These are phyloP conservation scores for Cercospora beticola DNA, from an alignment of 2,329 filamentous ascomycete species.

Conservation along the genomic window DNA sequence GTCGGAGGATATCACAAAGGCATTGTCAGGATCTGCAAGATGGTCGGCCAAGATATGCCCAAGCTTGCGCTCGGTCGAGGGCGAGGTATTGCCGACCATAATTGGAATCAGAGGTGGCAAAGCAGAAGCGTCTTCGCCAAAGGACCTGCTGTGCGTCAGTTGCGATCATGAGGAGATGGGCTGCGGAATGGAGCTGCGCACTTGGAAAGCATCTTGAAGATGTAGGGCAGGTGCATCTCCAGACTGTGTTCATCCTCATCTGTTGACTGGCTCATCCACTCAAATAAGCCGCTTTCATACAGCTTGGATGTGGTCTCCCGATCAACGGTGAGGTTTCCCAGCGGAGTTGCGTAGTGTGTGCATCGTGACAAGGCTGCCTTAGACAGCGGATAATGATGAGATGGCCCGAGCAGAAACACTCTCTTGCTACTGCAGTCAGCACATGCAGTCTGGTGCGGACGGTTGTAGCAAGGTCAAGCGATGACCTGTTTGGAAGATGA, in stretches of 20 bases:
- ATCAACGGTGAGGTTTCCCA: slow-evolving; percentile 70
- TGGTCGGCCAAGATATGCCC: slow-evolving; percentile 75
- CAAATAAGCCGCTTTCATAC: slow-evolving; percentile 56
- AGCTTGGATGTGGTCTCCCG: slow-evolving; percentile 54
- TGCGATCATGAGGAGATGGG: neutral
- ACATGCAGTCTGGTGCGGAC: neutral
- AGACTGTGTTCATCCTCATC: slow-evolving; percentile 89
- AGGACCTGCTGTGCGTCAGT: slow-evolving; percentile 31
- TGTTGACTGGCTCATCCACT: slow-evolving; percentile 61
- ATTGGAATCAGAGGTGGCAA: slow-evolving; percentile 81
- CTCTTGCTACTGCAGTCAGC: slow-evolving; percentile 60
- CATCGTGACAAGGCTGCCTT: slow-evolving; percentile 76
- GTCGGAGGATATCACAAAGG: slow-evolving; percentile 88
- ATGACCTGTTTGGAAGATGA: neutral
- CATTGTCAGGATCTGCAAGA: slow-evolving; percentile 69
- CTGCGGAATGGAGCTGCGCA: slow-evolving; percentile 27
- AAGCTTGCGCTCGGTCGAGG: slow-evolving; percentile 63
- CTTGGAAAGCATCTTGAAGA: slow-evolving; percentile 72
- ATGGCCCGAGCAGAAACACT: slow-evolving; percentile 89
- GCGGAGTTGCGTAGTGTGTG: slow-evolving; percentile 68
- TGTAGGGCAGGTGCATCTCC: slow-evolving; percentile 94
- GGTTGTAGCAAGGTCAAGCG: neutral
- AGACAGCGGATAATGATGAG: slow-evolving; percentile 78
- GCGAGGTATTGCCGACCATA: slow-evolving; percentile 73
- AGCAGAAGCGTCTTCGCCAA: slow-evolving; percentile 43